A percentile compares a stretch with the other conserved stretches of the same genome.
phyloP scores from a whole-genome alignment of 2,329 filamentous ascomycete genomes.

The Neofusicoccum sp. region DNA sequence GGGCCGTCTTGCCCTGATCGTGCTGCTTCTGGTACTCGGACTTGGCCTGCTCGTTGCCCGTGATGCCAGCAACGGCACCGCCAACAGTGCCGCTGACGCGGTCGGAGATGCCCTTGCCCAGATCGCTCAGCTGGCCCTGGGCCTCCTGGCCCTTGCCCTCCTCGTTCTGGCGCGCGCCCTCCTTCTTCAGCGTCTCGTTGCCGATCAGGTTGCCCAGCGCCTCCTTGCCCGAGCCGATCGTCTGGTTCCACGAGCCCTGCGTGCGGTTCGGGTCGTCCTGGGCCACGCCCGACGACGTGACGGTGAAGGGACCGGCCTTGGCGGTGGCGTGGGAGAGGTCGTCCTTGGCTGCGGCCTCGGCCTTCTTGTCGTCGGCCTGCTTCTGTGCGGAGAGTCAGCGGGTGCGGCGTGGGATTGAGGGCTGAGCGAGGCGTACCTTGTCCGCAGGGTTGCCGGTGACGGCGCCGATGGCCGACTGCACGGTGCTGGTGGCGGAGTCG shows the following conservation, averaged over 20 bases:
- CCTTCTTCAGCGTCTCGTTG: slow-evolving; percentile 69
- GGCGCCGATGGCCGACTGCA: slow-evolving; percentile 69
- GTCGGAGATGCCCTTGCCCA: slow-evolving; percentile 59
- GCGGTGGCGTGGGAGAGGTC: slow-evolving; percentile 71
- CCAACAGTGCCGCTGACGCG: slow-evolving; percentile 68
- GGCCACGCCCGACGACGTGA: slow-evolving; percentile 68
- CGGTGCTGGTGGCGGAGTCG: slow-evolving; percentile 67
- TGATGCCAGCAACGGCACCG: slow-evolving; percentile 67
- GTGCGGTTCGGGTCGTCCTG: slow-evolving; percentile 71
- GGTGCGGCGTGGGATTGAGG: neutral
- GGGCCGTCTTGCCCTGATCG: slow-evolving; percentile 77
- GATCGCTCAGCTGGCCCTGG: slow-evolving; percentile 74
- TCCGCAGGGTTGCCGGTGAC: slow-evolving; percentile 71
- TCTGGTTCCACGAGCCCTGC: slow-evolving; percentile 81
- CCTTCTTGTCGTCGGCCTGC: slow-evolving; percentile 64
- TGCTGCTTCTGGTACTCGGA: slow-evolving; percentile 66
- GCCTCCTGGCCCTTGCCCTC: slow-evolving; percentile 80
- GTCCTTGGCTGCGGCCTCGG: slow-evolving; percentile 64
- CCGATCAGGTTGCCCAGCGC: slow-evolving; percentile 72
- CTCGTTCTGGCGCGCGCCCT: slow-evolving; percentile 75
- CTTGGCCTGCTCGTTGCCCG: slow-evolving; percentile 67
- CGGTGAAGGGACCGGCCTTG: slow-evolving; percentile 70
- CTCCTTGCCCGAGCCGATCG: slow-evolving; percentile 82
- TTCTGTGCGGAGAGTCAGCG: slow-evolving; percentile 39
- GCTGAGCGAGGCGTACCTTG: slow-evolving; percentile 45